These are phyloP conservation scores for Geosmithia morbida DNA, from an alignment of 2,329 filamentous ascomycete species.

Conservation along the genomic window DNA sequence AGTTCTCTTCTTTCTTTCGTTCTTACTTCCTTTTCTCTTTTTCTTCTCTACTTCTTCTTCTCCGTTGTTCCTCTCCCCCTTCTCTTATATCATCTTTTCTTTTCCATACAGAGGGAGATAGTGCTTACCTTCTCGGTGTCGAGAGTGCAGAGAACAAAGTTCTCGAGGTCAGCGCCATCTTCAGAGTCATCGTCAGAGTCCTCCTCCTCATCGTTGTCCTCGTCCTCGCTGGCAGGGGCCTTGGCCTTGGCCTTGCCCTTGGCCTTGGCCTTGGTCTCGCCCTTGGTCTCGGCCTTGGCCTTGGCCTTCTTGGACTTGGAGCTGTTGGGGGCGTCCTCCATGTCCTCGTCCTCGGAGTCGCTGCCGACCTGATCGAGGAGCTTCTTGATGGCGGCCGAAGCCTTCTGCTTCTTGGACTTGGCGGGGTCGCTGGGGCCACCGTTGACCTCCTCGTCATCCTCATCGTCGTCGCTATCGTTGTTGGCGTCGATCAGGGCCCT, in stretches of 20 bases:
- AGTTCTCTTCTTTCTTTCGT: slow-evolving; percentile 5
- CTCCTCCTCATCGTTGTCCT: slow-evolving; percentile 35
- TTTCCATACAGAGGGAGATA: not conserved
- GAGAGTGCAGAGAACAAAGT: slow-evolving; percentile 90
- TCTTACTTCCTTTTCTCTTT: not conserved
- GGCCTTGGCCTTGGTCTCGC: slow-evolving; percentile 58
- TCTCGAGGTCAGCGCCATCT: slow-evolving; percentile 57
- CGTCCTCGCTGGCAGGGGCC: slow-evolving; percentile 49
- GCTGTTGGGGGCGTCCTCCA: slow-evolving; percentile 53
- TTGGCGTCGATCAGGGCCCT: slow-evolving; percentile 35
- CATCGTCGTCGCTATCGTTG: slow-evolving; percentile 37
- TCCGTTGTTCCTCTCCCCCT: not conserved
- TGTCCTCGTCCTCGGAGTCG: slow-evolving; percentile 53
- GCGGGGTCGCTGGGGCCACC: slow-evolving; percentile 82
- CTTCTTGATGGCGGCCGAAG: slow-evolving; percentile 63
- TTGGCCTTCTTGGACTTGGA: slow-evolving; percentile 48
- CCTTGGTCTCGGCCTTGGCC: slow-evolving; percentile 52
- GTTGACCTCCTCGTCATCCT: slow-evolving; percentile 56
- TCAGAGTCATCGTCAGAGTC: slow-evolving; percentile 46
- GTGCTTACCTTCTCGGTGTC: slow-evolving; percentile 72
- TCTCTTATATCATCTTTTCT: not conserved
- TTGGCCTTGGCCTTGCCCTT: slow-evolving; percentile 58
- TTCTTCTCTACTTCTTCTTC: not conserved
- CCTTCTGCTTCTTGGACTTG: slow-evolving; percentile 78
- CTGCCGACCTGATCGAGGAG: slow-evolving; percentile 54